Evolutionary conservation across 768 basidiomycete genomes (phyloP), one percentile per base, ranked within the genome.

Genomic region (Collybiopsis confluens): DNA sequence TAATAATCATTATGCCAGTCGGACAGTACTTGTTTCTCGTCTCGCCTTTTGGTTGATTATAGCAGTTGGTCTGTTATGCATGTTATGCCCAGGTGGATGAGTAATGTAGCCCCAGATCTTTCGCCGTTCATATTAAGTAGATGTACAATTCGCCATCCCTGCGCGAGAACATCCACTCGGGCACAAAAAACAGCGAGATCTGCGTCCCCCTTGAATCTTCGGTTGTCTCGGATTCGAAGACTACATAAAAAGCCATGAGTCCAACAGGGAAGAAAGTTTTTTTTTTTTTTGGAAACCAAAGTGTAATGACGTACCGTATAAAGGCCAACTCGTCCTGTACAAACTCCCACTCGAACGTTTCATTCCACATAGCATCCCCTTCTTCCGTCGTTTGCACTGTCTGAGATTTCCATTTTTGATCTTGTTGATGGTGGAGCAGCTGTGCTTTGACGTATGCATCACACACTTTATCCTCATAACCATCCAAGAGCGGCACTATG

Each of bases 101-200:
- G 63, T 0, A 71, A 55, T 1, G 64, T 73, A 3, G 76, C 70
- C 15, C 76, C 76, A 4, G 71, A 71, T 59, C 72, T 64, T 62
- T 80, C 82, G 10, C 83, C 82, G 26, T 70, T 68, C 68, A 64
- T 68, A 59, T 80, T 71, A 50, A 85, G 60, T 67, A 85, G 68
- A 36, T 76, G 70, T 27, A 81, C 63, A 27, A 82, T 57, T 18
- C 74, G 69, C 78, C 75, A 81, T 24, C 75, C 80, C 55, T 68
- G 64, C 40, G 75, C 65, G 23, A 84, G 58, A 53, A 76, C 65
- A 26, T 68, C 69, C 28, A 85, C 57, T 10, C 75, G 71, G n/a
- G 75, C 78, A 62, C 81, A 80, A 61, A 83, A 83, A 5, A 76
- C 68, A 2, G 70, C 77, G n/a, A 83, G 57, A 42, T 66, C 63